phyloP scores from a whole-genome alignment of 371 early-diverging fungal genomes.

The Nematocida displodere region DNA sequence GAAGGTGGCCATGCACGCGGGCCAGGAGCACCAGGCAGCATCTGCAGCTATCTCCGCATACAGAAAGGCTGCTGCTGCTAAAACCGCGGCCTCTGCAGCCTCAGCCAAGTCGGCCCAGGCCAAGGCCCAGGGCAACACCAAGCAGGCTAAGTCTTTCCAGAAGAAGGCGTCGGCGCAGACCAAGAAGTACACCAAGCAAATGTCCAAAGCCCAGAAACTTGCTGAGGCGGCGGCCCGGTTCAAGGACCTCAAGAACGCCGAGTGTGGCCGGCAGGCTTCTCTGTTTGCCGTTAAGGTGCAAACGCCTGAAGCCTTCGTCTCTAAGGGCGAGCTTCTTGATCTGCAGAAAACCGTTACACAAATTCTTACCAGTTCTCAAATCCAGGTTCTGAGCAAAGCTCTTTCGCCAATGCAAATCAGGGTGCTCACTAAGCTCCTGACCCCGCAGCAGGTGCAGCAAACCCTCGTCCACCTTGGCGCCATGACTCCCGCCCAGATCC shows the following conservation, averaged over 20 bases:
- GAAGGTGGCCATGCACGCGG: slow-evolving; percentile 19
- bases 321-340: background rate
- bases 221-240: background rate
- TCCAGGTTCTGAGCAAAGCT: slow-evolving; percentile 37
- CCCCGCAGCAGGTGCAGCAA: slow-evolving; percentile 49
- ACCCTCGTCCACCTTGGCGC: slow-evolving; percentile 47
- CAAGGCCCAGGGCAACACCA: slow-evolving; percentile 1
- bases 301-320: background rate
- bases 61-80: slow-evolving; percentile 14
- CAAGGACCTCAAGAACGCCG: slow-evolving; percentile 5
- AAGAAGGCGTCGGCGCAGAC: background rate
- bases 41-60: slow-evolving; percentile 16
- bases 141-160: slow-evolving; percentile 24
- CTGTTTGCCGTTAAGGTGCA: slow-evolving; percentile 6
- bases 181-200: background rate
- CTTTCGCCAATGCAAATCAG: slow-evolving; percentile 26
- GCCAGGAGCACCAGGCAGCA: slow-evolving; percentile 12
- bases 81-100: background rate
- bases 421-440: slow-evolving; percentile 26
- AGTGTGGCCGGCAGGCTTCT: slow-evolving; percentile 26
- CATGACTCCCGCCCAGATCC: slow-evolving; percentile 17
- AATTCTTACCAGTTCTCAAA: slow-evolving; percentile 47
- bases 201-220: background rate
- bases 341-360: slow-evolving; percentile 37
- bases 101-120: slow-evolving; percentile 15